phyloP scores from a whole-genome alignment of 805 yeast species.

The Metschnikowia lunata region DNA sequence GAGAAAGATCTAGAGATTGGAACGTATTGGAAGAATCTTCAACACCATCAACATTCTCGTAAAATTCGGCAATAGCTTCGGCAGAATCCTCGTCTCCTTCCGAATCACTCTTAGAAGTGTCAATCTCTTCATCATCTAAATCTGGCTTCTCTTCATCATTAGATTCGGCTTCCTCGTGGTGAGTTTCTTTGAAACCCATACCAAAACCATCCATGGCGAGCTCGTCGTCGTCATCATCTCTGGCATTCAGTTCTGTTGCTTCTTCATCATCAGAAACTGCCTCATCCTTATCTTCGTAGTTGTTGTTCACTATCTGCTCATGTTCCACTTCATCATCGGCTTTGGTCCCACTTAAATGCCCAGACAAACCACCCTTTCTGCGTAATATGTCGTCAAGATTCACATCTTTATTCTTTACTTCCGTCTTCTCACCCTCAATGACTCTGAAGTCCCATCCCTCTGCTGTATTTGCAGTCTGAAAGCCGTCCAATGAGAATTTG shows the following conservation, averaged over 20 bases:
- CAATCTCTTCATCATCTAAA: slow-evolving; percentile 19
- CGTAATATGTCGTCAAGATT: slow-evolving; percentile 85
- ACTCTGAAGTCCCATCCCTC: slow-evolving; percentile 85
- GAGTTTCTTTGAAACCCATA: slow-evolving; percentile 43
- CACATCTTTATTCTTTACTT: slow-evolving; percentile 47
- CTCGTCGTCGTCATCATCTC: slow-evolving; percentile 35
- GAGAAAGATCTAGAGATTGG: slow-evolving; percentile 72
- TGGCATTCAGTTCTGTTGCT: too few relatives aligned
- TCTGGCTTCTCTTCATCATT: slow-evolving; percentile 9
- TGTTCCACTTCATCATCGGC: slow-evolving; percentile 26
- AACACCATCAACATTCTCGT: slow-evolving; percentile 43
- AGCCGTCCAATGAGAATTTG: slow-evolving; percentile 61
- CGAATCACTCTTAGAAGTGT: slow-evolving; percentile 18
- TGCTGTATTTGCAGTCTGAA: slow-evolving; percentile 43
- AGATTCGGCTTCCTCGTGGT: slow-evolving; percentile 4
- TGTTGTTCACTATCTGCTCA: neutral
- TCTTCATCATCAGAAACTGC: neutral
- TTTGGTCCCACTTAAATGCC: slow-evolving; percentile 31
- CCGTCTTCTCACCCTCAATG: slow-evolving; percentile 29
- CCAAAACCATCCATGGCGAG: slow-evolving; percentile 43
- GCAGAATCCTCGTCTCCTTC: slow-evolving; percentile 58
- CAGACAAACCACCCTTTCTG: slow-evolving; percentile 72
- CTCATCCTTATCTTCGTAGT: neutral
- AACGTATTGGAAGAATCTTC: slow-evolving; percentile 58
- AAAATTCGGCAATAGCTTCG: slow-evolving; percentile 79